These are phyloP conservation scores for Ordospora pajunii DNA, from an alignment of 371 early-diverging fungal species.

Conservation along the genomic window DNA sequence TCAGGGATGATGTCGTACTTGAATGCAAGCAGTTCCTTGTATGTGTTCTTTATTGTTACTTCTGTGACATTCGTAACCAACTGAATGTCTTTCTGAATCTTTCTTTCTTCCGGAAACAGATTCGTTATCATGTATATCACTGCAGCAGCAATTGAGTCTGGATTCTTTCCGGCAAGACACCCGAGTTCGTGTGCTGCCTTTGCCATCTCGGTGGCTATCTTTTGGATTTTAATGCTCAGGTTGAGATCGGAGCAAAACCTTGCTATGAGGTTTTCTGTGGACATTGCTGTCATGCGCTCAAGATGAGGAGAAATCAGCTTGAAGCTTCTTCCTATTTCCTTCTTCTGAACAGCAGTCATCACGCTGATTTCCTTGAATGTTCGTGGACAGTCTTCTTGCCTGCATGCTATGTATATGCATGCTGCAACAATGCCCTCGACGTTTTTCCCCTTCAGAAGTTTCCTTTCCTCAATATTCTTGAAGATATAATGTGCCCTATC, in stretches of 20 bases:
- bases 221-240: constrained; percentile 58
- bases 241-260: constrained; percentile 62
- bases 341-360: constrained; percentile 70
- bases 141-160: constrained; percentile 62
- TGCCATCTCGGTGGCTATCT: constrained; percentile 53
- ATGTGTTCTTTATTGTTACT: constrained; percentile 62
- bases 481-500: constrained; percentile 88
- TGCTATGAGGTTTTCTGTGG: constrained; percentile 63
- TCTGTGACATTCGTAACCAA: constrained; percentile 61
- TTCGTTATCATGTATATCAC: constrained; percentile 61
- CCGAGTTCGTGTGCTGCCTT: constrained; percentile 49
- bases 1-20: constrained; percentile 58
- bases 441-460: constrained; percentile 74
- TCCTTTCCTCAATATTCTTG: constrained; percentile 71
- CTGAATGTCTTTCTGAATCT: constrained; percentile 59
- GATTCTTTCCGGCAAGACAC: constrained; percentile 60
- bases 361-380: constrained; percentile 93
- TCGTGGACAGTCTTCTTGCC: constrained; percentile 75
- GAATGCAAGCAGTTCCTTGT: constrained; percentile 60
- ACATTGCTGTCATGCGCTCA: constrained; percentile 54
- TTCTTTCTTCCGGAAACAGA: constrained; percentile 55
- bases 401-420: constrained; percentile 88
- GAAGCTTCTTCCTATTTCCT: constrained; percentile 61
- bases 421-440: constrained; percentile 83
- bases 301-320: constrained; percentile 60